Base-by-base conservation (phyloP, 805 yeast genomes). In the Nakazawaea pomicola region DNA sequence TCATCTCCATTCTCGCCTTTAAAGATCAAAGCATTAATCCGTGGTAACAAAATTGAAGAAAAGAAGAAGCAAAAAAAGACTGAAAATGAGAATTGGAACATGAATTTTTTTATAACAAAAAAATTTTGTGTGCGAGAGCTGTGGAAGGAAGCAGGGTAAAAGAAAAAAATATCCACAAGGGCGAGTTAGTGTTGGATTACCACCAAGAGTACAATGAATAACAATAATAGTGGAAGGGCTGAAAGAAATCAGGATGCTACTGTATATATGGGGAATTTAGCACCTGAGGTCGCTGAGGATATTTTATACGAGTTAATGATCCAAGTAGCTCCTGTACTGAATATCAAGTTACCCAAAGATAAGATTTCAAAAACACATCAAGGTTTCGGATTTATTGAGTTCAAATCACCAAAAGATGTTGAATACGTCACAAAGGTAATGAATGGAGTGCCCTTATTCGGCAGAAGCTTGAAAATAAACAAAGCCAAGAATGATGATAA, bases 351-450 rank as follows among this genome's bases (percentile, higher is more conserved):
- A 48, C 97, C 97, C 5, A 80, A 78, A 53, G 96, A 89, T 54
- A 72, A 87, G 46, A 68, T 89, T 4, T 61, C 77, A 21, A 76
- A 75, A 45, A 65, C 73, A 1, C 89, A 84, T 52, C 95, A 83
- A 53, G 97, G 97, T 4, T 91, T 69, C 63, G 97, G 95, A 8
- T 91, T 93, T 61, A 83, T 84, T 1, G 93, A 86, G 55, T 81
- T 84, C 52, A 60, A 65, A 38, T 64, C 68, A 12, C 61, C 63
- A 2, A 66, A 61, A 15, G 96, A 88, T 50, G 82, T 83, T 0
- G 82, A 78, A 7, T 91, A 89, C 56, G 86, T 80, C 1, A 59
- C 73, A 27, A 69, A 74, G 44, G 59, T 84, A 1, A 57, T 86
- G 55, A 65, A 72, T 44, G 89, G 88, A 6, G 62, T 78, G 1